Base-by-base conservation (phyloP, 1,139 yeast genomes). In the Yamadazyma dendronema region DNA sequence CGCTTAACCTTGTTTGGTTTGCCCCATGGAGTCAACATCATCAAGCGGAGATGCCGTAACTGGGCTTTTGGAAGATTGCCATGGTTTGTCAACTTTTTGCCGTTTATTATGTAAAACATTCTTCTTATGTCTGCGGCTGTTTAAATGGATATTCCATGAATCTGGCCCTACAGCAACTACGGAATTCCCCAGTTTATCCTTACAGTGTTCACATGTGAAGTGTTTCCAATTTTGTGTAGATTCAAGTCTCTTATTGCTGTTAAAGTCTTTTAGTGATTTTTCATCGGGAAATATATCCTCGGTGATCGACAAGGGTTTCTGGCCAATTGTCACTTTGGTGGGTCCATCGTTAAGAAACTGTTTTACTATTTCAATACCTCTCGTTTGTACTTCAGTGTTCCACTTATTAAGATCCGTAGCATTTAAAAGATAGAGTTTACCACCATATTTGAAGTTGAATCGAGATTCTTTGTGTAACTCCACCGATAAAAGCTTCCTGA, bases 111-210 rank as follows among this genome's bases (percentile, higher is more conserved):
- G 22, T n/a, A 12, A 5, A 8, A 24, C 6, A 14, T 17, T 33
- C 23, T 33, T 31, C 35, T 47, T 28, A 46, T 88, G 96, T 39
- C 85, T 71, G 42, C 79, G 68, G 42, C 96, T 82, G 17, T 66
- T 63, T 33, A 79, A 41, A 57, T 92, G 98, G 3, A 73, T 67
- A 4, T 72, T 59, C 84, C 89, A 88, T 35, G 75, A 83, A 3
- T 73, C 76, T 35, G 80, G 79, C 0, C 97, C 97, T 7, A 92
- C 81, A 1, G 86, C 74, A 1, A 86, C 73, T 16, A 84, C 59
- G 0, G 77, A 73, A 5, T 74, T 63, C 2, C 81, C 82, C 3
- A 71, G 65, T 28, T 67, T 63, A 47, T 77, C 81, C n/a, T 61
- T 62, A 54, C 98, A 92, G 1, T 71, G 59, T 0, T 75, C 75